Conservation (phyloP, 768 basidiomycete species). For the Sistotremastrum niveocremeum region DNA sequence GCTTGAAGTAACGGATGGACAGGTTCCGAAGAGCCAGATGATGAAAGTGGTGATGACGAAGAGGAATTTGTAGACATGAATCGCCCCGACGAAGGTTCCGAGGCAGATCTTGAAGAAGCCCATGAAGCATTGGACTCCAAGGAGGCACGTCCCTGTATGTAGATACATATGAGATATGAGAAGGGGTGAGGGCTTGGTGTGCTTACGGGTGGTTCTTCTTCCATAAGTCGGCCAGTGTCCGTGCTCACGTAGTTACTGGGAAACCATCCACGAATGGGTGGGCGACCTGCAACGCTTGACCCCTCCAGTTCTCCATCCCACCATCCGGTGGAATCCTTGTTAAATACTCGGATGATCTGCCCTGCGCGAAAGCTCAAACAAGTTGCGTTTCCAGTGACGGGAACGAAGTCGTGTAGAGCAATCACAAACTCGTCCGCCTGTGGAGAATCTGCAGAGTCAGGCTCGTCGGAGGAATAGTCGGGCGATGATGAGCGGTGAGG, state of each 20-base stretch:
- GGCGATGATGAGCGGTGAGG: no score
- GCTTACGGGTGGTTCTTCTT: constrained; percentile 35
- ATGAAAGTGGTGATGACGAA: constrained; percentile 1
- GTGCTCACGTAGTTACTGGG: constrained; percentile 89
- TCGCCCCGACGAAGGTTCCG: no score
- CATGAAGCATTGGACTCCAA: no score
- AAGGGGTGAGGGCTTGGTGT: no score
- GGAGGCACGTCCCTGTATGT: no score
- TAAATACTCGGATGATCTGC: constrained; percentile 83
- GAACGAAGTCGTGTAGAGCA: constrained; percentile 84
- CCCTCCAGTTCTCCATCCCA: constrained; percentile 96
- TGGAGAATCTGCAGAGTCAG: neutral
- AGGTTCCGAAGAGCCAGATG: constrained; percentile 1
- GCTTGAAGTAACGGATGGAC: constrained; percentile 52
- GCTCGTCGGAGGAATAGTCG: no score
- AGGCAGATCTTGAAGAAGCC: no score
- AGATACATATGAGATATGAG: no score
- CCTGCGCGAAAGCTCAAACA: constrained; percentile 85
- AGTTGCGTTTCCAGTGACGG: constrained; percentile 55
- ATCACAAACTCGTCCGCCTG: constrained; percentile 52
- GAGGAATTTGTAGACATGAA: no score
- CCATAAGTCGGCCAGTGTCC: constrained; percentile 42
- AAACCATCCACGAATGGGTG: constrained; percentile 77
- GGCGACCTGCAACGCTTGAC: neutral
- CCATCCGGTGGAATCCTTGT: constrained; percentile 84